These are phyloP conservation scores for Brassica incana DNA, from an alignment of 345 rosid species.

Conservation along the genomic window DNA sequence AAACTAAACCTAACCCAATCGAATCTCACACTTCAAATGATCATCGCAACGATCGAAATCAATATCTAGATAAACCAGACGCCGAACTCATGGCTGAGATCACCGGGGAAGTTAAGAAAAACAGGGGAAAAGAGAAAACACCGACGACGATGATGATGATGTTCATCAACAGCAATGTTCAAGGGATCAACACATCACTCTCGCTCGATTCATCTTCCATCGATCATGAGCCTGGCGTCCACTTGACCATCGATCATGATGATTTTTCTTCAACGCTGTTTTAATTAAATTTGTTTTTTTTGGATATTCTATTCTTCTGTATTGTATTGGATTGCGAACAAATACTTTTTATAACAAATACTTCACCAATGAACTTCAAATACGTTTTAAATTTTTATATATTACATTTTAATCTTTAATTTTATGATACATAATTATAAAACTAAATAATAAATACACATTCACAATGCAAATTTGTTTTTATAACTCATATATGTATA, in stretches of 20 bases:
- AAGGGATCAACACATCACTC: constrained; percentile 37
- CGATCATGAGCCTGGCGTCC: constrained; percentile 39
- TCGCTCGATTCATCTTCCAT: constrained; percentile 29
- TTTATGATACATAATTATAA: no score
- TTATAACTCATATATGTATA: no score
- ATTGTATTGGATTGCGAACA: no score
- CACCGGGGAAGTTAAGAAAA: neutral
- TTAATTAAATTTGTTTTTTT: neutral
- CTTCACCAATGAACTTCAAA: no score
- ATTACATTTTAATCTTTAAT: no score
- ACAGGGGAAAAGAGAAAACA: neutral
- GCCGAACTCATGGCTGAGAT: neutral
- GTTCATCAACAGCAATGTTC: constrained; percentile 35
- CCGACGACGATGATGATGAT: constrained; percentile 3
- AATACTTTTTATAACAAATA: no score
- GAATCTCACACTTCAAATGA: neutral
- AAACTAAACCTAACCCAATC: neutral
- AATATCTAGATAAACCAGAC: neutral
- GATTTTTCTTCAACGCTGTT: neutral
- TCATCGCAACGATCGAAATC: neutral
- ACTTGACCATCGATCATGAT: constrained; percentile 20
- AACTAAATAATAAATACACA: no score
- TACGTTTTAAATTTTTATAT: no score
- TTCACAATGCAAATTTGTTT: no score
- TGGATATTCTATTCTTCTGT: no score